These are phyloP conservation scores for Alternaria sp. DNA, from an alignment of 2,329 filamentous ascomycete species.

Conservation along the genomic window DNA sequence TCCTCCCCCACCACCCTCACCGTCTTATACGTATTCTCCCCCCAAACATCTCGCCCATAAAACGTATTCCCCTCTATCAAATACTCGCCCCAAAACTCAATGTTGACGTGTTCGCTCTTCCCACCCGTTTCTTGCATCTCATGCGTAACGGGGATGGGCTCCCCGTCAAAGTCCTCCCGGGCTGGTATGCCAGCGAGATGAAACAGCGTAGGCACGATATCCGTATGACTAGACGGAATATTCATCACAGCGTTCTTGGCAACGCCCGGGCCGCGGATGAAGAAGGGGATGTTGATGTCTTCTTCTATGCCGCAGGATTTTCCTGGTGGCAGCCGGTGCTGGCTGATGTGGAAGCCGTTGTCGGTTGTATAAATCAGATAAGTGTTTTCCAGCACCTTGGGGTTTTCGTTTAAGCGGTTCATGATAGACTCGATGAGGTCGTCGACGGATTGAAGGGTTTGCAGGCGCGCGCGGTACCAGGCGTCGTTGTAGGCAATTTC, in stretches of 20 bases:
- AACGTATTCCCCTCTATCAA: constrained; percentile 29
- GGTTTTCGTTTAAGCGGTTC: constrained; percentile 48
- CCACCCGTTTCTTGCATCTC: constrained; percentile 1
- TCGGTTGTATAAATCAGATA: constrained; percentile 52
- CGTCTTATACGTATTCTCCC: constrained; percentile 67
- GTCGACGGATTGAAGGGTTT: constrained; percentile 61
- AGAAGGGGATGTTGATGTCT: constrained; percentile 52
- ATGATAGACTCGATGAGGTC: constrained; percentile 59
- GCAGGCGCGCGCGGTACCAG: constrained; percentile 59
- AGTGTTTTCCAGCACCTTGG: constrained; percentile 55
- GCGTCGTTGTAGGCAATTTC: constrained; percentile 60
- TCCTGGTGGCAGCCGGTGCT: constrained; percentile 51
- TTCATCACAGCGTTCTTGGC: constrained; percentile 28
- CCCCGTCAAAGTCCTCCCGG: constrained; percentile 47
- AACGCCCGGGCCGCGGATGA: constrained; percentile 49
- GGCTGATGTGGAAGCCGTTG: constrained; percentile 52
- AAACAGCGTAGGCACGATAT: constrained; percentile 51
- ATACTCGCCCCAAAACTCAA: constrained; percentile 51
- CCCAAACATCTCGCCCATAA: not conserved
- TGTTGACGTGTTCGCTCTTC: constrained; percentile 48
- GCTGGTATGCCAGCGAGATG: constrained; percentile 40
- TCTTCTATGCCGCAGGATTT: constrained; percentile 51
- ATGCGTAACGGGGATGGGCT: constrained; percentile 40
- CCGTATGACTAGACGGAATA: constrained; percentile 46
- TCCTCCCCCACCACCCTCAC: constrained; percentile 60